These are phyloP conservation scores for Fraxinus angustifolia DNA, from an alignment of 305 asterid species.

Conservation along the genomic window DNA sequence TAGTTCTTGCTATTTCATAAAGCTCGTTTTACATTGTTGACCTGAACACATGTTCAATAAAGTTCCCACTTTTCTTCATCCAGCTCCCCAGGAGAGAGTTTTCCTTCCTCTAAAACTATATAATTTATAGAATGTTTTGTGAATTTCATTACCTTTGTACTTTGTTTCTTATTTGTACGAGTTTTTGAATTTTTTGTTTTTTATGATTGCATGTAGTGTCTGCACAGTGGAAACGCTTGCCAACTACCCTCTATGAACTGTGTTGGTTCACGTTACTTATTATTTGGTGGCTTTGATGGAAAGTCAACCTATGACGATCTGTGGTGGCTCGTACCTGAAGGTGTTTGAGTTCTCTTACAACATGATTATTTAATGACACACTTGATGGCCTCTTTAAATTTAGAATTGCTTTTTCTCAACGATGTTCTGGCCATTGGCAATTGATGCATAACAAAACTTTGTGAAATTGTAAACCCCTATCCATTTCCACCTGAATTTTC, in stretches of 20 bases:
- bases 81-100: not conserved
- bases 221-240: conserved; percentile 86
- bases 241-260: conserved; percentile 75
- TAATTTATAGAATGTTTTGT: not conserved
- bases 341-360: conserved; percentile 32
- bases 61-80: not conserved
- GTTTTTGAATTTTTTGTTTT: conserved; percentile 15
- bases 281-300: conserved; percentile 97
- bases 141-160: not conserved
- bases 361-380: not conserved
- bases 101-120: not conserved
- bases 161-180: not conserved
- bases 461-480: conserved; percentile 3
- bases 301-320: conserved; percentile 85
- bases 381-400: not conserved
- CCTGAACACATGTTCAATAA: not conserved
- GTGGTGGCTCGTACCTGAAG: conserved; percentile 99
- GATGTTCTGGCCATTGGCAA: not conserved
- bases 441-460: not conserved
- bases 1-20: not conserved
- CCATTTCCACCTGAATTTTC: not conserved
- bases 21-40: not conserved
- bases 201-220: conserved; percentile 47
- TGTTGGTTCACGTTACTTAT: conserved; percentile 64
- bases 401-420: not conserved